These are phyloP conservation scores for Graphilbum ipis-grandicollis DNA, from an alignment of 2,329 filamentous ascomycete genomes.

Conservation along the genomic window DNA sequence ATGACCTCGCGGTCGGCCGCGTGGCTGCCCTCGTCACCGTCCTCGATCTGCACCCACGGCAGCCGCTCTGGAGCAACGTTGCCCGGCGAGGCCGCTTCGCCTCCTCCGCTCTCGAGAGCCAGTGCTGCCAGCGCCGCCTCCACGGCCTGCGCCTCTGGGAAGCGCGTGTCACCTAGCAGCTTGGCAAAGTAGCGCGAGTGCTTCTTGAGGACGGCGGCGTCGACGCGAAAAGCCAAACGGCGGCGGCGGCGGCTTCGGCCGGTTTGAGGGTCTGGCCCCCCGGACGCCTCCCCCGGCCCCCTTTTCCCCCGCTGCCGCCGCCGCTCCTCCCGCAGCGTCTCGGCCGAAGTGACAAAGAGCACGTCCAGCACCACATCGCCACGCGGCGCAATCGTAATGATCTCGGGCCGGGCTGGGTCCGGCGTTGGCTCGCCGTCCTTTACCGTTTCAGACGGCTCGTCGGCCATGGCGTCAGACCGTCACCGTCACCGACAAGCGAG, in stretches of 20 bases:
- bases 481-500: not conserved
- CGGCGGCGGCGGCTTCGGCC: slow-evolving; percentile 14
- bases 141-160: slow-evolving; percentile 43
- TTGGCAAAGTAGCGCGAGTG: slow-evolving; percentile 55
- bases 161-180: slow-evolving; percentile 44
- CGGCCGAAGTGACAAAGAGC: slow-evolving; percentile 40
- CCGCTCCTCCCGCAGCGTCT: slow-evolving; percentile 24
- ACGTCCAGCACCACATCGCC: slow-evolving; percentile 53
- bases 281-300: slow-evolving; percentile 2
- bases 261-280: not conserved
- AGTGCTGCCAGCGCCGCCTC: slow-evolving; percentile 32
- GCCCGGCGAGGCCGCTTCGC: too few species aligned
- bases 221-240: slow-evolving; percentile 40
- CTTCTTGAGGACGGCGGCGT: slow-evolving; percentile 34
- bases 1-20: slow-evolving; percentile 39
- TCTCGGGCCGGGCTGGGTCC: slow-evolving; percentile 4
- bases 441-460: slow-evolving; percentile 9
- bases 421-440: not conserved
- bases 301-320: not conserved
- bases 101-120: slow-evolving; percentile 24
- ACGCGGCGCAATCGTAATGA: slow-evolving; percentile 32
- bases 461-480: slow-evolving; percentile 9
- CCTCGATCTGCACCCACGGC: slow-evolving; percentile 45
- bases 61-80: slow-evolving; percentile 31
- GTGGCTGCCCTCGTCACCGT: slow-evolving; percentile 52